phyloP scores from a whole-genome alignment of 2,329 filamentous ascomycete genomes.

The Bisporella sp. region DNA sequence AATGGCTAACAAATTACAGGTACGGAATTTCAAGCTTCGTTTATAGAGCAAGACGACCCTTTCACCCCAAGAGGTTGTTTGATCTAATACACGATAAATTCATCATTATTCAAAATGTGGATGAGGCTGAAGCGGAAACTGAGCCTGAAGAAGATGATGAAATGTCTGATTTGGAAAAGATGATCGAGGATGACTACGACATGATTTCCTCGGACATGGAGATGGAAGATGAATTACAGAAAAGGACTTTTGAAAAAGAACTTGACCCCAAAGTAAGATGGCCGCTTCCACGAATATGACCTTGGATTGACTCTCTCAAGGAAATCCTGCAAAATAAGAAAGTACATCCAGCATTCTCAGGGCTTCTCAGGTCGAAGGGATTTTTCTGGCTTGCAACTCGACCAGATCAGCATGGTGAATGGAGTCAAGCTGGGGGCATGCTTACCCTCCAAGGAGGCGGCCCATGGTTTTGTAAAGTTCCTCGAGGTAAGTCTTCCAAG shows the following conservation, averaged over 20 bases:
- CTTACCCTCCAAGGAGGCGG: slow-evolving; percentile 23
- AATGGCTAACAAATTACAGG: slow-evolving; percentile 20
- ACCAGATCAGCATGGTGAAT: slow-evolving; percentile 35
- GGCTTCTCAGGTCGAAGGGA: slow-evolving; percentile 36
- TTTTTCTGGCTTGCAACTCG: slow-evolving; percentile 38
- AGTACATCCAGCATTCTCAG: slow-evolving; percentile 28
- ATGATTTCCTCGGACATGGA: slow-evolving; percentile 16
- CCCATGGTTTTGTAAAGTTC: slow-evolving; percentile 10
- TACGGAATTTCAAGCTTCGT: slow-evolving; percentile 68
- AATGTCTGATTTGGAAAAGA: neutral
- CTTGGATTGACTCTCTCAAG: slow-evolving; percentile 26
- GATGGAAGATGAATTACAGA: slow-evolving; percentile 2
- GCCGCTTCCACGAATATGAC: slow-evolving; percentile 14
- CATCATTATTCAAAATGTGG: slow-evolving; percentile 31
- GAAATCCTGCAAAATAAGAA: slow-evolving; percentile 33
- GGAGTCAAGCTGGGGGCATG: slow-evolving; percentile 38
- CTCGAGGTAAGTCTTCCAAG: slow-evolving; percentile 1
- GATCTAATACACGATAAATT: slow-evolving; percentile 37
- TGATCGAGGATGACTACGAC: slow-evolving; percentile 19
- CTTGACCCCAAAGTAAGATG: slow-evolving; percentile 1
- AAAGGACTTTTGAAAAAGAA: slow-evolving; percentile 3
- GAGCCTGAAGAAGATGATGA: slow-evolving; percentile 23
- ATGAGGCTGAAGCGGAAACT: slow-evolving; percentile 21
- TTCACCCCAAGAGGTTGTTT: slow-evolving; percentile 34
- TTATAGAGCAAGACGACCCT: slow-evolving; percentile 52